Base-by-base conservation (phyloP, 2,329 filamentous ascomycete genomes). In the Calonectria hongkongensis region DNA sequence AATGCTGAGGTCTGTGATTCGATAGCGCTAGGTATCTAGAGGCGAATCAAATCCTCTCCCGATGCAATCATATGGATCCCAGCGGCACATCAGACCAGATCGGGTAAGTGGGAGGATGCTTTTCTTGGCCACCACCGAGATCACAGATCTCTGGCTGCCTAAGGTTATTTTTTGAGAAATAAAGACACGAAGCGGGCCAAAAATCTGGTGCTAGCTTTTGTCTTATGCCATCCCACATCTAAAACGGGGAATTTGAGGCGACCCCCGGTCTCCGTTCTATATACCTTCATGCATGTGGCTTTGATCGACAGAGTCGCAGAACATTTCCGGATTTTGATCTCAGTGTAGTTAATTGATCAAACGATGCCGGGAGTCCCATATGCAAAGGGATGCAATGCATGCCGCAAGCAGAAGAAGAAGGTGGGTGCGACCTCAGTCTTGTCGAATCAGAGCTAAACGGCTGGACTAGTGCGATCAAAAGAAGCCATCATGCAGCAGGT, bases 391-490 rank as follows among this genome's bases (percentile, higher is more conserved):
- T 89, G 87, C 72, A 85, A 88, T 56, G 85, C 81, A 16, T 89
- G 87, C 75, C 85, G 86, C 48, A 86, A 83, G 73, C 85, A 87
- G 71, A 88, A 88, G 84, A 88, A 89, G 80, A 88, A 88, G 84
- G 87, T 87, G 78, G n/a, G 77, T 58, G 33, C 2, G 25, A 16
- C 18, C 25, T 47, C 36, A 16, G 28, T n/a, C 47, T 9, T 2
- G 30, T 39, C 27, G 16, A 27, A 16, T 30, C 56, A 58, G 28
- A 51, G 41, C 21, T 63, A n/a, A 68, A 25, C 12, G 28, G 4
- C 33, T 62, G 25, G 58, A 10, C 41, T 47, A 88, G 87, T 88
- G 87, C 71, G 86, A 88, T 71, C 82, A 86, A 75, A 80, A 76
- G 63, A 80, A 79, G 67, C 85, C 86, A 3, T 63, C 81, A 2